Percentiles rank a stretch among this genome's conserved stretches.
These are phyloP conservation scores for Ceratobasidium sp. DNA, from an alignment of 1,284 basidiomycete species.

Conservation along the genomic window DNA sequence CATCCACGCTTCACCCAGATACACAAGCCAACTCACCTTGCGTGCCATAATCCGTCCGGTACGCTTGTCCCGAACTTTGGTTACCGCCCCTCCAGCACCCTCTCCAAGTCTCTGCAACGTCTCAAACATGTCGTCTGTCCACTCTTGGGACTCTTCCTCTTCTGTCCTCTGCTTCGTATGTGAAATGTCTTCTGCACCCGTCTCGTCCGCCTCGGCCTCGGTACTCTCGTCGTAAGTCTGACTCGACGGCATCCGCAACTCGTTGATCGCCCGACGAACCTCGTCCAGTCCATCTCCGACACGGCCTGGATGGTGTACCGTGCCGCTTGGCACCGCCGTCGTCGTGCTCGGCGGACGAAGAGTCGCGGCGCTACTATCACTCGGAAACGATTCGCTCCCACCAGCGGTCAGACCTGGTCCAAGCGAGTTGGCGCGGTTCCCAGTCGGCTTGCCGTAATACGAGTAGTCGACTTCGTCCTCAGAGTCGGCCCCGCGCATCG, in stretches of 20 bases:
- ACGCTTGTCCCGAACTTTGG: conserved; percentile 85
- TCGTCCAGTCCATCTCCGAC: conserved; percentile 22
- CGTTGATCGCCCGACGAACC: conserved; percentile 33
- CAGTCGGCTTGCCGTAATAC: conserved; percentile 27
- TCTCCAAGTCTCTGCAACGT: conserved; percentile 85
- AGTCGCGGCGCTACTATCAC: conserved; percentile 19
- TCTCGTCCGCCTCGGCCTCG: conserved; percentile 20
- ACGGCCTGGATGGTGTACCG: not conserved
- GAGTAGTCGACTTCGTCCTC: conserved; percentile 36
- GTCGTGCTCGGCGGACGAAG: conserved; percentile 26
- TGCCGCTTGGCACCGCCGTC: conserved; percentile 11
- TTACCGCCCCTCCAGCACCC: conserved; percentile 95
- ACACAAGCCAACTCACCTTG: conserved; percentile 67
- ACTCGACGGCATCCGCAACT: conserved; percentile 22
- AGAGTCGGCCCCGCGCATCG: conserved; percentile 6
- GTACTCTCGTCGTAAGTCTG: conserved; percentile 13
- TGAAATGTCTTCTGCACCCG: conserved; percentile 3
- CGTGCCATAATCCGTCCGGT: conserved; percentile 87
- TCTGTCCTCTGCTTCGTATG: not conserved
- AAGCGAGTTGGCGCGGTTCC: not conserved
- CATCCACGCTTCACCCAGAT: not conserved
- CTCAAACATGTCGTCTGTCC: conserved; percentile 77
- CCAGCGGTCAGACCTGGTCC: not conserved
- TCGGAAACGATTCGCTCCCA: conserved; percentile 25
- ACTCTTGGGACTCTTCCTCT: conserved; percentile 52